Evolutionary conservation across 2,329 filamentous ascomycete species (phyloP).

Genomic region (Aspergillus tanneri): DNA sequence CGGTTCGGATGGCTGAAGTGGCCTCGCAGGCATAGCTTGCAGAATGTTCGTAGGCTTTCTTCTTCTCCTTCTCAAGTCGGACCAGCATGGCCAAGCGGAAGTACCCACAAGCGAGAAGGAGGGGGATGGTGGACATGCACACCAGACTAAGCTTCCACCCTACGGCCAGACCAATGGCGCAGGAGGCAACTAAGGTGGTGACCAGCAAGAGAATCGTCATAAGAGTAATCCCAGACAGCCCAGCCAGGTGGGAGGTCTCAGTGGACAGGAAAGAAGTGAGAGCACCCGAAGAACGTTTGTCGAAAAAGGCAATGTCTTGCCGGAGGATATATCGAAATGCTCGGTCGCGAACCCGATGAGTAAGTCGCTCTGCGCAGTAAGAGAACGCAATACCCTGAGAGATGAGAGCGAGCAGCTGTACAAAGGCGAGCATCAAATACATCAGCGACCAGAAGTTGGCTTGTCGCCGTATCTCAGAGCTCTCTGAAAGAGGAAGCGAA

Average conservation of each 20-base stretch:
- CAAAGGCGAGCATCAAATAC: background rate
- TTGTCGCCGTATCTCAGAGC: background rate
- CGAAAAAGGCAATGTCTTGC: conserved; percentile 10
- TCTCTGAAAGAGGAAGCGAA: background rate
- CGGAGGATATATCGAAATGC: background rate
- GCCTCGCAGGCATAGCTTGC: conserved; percentile 25
- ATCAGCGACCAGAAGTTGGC: background rate
- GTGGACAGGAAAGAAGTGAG: conserved; percentile 2
- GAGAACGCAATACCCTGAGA: conserved; percentile 1
- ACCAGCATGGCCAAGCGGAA: conserved; percentile 1
- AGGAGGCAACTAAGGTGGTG: conserved; percentile 4
- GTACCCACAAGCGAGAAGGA: conserved; percentile 6
- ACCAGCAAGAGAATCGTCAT: conserved; percentile 7
- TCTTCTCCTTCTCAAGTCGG: background rate
- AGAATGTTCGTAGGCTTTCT: background rate
- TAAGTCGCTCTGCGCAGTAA: background rate
- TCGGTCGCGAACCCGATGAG: background rate
- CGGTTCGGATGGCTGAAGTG: conserved; percentile 49
- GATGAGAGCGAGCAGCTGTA: background rate
- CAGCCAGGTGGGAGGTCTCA: background rate
- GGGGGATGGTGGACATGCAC: conserved; percentile 8
- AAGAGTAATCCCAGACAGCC: conserved; percentile 5
- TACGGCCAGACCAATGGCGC: conserved; percentile 5
- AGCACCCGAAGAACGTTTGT: background rate
- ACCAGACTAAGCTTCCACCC: conserved; percentile 14